A percentile compares a stretch with the other conserved stretches of the same genome.
These are phyloP conservation scores for Solanum aculeatissimum DNA, from an alignment of 305 asterid genomes.

Conservation along the genomic window DNA sequence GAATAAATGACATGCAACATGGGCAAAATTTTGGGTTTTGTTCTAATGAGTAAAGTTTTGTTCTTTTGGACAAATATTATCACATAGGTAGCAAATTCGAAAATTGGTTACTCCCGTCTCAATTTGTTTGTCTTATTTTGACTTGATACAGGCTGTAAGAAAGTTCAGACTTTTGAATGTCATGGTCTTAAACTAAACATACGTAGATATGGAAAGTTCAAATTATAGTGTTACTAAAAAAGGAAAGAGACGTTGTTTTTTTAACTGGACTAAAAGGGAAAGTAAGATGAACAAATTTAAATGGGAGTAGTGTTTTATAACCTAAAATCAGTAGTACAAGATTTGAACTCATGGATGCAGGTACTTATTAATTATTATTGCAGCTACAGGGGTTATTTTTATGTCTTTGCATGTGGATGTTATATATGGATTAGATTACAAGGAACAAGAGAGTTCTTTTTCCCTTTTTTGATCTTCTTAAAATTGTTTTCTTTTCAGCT, in stretches of 20 bases:
- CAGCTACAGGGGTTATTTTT: not conserved
- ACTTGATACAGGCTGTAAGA: too few relatives aligned
- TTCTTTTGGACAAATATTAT: not conserved
- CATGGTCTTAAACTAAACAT: not conserved
- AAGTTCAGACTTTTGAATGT: not conserved
- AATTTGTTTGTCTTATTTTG: too few relatives aligned
- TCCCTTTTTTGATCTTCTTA: not conserved
- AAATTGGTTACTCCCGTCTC: not conserved
- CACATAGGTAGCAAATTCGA: not conserved
- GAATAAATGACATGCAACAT: not conserved
- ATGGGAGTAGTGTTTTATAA: not conserved
- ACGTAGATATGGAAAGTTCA: not conserved
- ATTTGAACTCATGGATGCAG: not conserved
- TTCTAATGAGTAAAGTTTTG: not conserved
- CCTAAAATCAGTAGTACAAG: not conserved
- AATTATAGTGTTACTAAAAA: not conserved
- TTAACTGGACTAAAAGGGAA: too few relatives aligned
- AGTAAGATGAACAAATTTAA: not conserved
- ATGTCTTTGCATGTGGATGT: not conserved
- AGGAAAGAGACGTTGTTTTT: not conserved
- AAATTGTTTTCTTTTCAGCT: not conserved
- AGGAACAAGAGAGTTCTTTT: not conserved
- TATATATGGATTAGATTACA: not conserved
- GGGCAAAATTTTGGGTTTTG: not conserved
- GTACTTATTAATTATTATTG: not conserved